Percentiles rank a stretch among this genome's conserved stretches.
Conservation (phyloP, 495 filamentous ascomycete genomes). For the Penicillium alfredii region DNA sequence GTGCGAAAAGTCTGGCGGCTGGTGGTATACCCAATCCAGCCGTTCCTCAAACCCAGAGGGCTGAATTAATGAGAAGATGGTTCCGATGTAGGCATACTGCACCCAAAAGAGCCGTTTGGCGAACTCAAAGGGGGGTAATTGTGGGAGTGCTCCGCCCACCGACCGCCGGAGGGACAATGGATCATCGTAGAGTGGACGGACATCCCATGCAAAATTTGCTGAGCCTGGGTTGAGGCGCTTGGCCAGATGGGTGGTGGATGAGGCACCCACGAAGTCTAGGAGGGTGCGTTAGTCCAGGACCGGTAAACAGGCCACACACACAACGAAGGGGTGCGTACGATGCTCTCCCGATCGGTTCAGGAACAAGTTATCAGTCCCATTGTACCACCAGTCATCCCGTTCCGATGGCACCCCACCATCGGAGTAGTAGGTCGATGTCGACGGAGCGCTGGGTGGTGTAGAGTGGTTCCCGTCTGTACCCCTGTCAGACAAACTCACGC, state of each 20-base stretch:
- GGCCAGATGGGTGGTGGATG: slow-evolving; percentile 30
- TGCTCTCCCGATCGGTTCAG: slow-evolving; percentile 33
- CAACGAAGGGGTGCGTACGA: slow-evolving; percentile 20
- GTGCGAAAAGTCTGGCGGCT: slow-evolving; percentile 28
- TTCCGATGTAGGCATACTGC: slow-evolving; percentile 47
- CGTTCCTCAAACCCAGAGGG: slow-evolving; percentile 39
- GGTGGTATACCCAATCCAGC: slow-evolving; percentile 34
- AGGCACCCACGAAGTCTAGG: slow-evolving; percentile 32
- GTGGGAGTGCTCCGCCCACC: slow-evolving; percentile 21
- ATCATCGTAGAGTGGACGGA: slow-evolving; percentile 35
- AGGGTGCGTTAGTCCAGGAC: too few species aligned
- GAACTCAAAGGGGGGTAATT: slow-evolving; percentile 39
- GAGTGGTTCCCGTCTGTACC: too few species aligned
- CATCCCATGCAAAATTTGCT: slow-evolving; percentile 35
- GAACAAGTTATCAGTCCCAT: slow-evolving; percentile 33
- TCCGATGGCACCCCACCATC: slow-evolving; percentile 21
- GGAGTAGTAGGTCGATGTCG: slow-evolving; percentile 10
- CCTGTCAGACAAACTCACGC: too few species aligned
- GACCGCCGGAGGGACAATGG: slow-evolving; percentile 29
- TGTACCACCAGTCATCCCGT: slow-evolving; percentile 38
- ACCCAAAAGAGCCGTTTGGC: slow-evolving; percentile 43
- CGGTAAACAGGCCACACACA: too few species aligned
- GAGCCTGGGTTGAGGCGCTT: slow-evolving; percentile 32
- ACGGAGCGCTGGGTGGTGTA: slow-evolving; percentile 6
- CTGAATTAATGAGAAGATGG: slow-evolving; percentile 45